Conservation (phyloP, 106 monocot species). For the Triglochin maritima region DNA sequence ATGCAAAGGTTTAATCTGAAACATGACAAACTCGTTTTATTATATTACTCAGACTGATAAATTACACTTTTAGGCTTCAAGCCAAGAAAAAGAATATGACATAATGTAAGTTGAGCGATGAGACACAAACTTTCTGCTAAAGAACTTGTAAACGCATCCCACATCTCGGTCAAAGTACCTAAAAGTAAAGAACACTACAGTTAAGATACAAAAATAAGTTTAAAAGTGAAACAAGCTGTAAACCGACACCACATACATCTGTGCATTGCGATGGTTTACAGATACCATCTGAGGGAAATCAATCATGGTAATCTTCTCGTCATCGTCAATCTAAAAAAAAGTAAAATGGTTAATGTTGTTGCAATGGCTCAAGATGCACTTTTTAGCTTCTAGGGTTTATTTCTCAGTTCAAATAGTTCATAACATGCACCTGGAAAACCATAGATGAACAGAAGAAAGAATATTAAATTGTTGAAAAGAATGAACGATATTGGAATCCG, state of each 20-base stretch:
- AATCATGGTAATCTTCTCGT: constrained; percentile 87
- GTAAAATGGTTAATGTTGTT: background rate
- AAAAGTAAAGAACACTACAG: constrained; percentile 12
- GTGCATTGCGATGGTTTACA: constrained; percentile 90
- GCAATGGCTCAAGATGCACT: background rate
- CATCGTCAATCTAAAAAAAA: constrained; percentile 71
- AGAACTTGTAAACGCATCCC: constrained; percentile 91
- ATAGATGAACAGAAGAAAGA: background rate
- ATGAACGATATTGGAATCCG: background rate
- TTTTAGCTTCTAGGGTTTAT: background rate
- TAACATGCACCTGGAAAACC: too few species aligned
- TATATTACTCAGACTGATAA: too few species aligned
- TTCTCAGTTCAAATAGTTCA: background rate
- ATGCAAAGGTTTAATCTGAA: constrained; percentile 59
- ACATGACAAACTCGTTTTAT: background rate
- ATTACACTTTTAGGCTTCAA: too few species aligned
- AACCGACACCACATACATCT: constrained; percentile 50
- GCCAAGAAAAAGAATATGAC: too few species aligned
- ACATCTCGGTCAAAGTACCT: constrained; percentile 99
- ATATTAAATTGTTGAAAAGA: background rate
- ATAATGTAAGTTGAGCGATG: too few species aligned
- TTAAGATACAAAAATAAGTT: background rate
- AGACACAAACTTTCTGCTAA: constrained; percentile 64
- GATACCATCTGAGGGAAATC: constrained; percentile 99
- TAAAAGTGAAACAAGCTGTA: background rate